Evolutionary conservation across 2,329 filamentous ascomycete species (phyloP), one percentile per base, ranked within the genome.

Genomic region (Xylaria sp.): DNA sequence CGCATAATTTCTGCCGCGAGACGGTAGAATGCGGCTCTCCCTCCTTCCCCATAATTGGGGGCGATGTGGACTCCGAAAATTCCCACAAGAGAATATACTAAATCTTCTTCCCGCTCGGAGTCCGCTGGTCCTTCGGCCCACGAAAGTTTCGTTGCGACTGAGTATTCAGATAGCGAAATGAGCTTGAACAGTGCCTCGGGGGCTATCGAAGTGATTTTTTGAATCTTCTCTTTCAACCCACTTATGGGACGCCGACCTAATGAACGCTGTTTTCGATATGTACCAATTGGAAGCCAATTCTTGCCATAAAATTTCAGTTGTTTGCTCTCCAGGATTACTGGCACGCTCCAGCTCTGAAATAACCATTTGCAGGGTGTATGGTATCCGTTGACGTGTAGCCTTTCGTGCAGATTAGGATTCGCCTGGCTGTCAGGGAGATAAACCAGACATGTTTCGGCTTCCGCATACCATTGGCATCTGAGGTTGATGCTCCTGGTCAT

Each of bases 31-130:
- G 48, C 57, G 0, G 3, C 20, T 8, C 1, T 10, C 12, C 30
- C 18, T 1, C 50, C 63, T 46, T 65, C 63, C 3, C 63, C 43
- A 15, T 66, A 66, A n/a, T 43, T 48, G 32, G 53, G 36, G 4
- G 30, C 34, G 43, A 66, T 43, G n/a, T 20, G 4, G 3, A 63
- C 39, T 3, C 25, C 50, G 36, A 66, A 66, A 9, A 63, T 18
- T n/a, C 45, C 64, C 12, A 52, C 25, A 7, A 66, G 41, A 36
- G 59, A 41, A 18, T 66, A 66, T 30, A 53, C 59, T 7, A 43
- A 6, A 10, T 66, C 59, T 28, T 66, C 59, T 20, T 8, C 34
- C 18, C 9, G 25, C 15, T 58, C 36, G 12, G 9, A 18, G 12
- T 9, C 18, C 2, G 28, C 12, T 13, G 28, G 43, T 6, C 13